Percentiles rank a stretch among this genome's conserved stretches.
These are phyloP conservation scores for Jaltomata sinuosa DNA, from an alignment of 257 asterid genomes.

Conservation along the genomic window DNA sequence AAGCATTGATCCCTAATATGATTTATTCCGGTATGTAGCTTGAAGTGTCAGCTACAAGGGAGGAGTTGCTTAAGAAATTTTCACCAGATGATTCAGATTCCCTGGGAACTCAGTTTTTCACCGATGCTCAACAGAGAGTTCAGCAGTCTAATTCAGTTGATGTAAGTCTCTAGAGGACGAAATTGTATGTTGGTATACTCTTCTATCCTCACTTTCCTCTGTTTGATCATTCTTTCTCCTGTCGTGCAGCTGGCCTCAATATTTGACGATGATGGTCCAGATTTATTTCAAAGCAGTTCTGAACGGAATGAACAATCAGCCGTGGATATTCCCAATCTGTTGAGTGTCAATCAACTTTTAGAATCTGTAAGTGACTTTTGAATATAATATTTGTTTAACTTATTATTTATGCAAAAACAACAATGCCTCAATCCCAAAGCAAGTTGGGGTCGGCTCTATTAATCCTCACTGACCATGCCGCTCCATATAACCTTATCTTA, in stretches of 20 bases:
- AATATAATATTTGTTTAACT: not conserved
- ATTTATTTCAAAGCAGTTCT: slow-evolving; percentile 26
- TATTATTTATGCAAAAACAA: not conserved
- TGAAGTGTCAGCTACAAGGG: slow-evolving; percentile 38
- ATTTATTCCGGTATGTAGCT: slow-evolving; percentile 27
- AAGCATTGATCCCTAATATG: not conserved
- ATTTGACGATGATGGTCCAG: slow-evolving; percentile 42
- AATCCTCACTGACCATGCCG: not conserved
- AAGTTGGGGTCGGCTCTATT: not conserved
- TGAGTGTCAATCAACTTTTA: slow-evolving; percentile 83
- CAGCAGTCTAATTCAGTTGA: slow-evolving; percentile 21
- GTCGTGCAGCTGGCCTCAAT: slow-evolving; percentile 40
- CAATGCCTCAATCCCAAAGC: not conserved
- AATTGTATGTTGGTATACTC: not conserved
- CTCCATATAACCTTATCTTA: not conserved
- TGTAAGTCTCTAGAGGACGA: slow-evolving; percentile 31
- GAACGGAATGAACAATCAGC: slow-evolving; percentile 30
- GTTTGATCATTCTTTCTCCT: slow-evolving; percentile 9
- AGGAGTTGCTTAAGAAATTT: slow-evolving; percentile 65
- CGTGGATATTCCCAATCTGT: slow-evolving; percentile 47
- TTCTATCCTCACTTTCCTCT: not conserved
- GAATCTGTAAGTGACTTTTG: slow-evolving; percentile 68
- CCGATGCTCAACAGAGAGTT: slow-evolving; percentile 24
- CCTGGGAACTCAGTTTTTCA: slow-evolving; percentile 38
- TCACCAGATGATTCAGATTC: slow-evolving; percentile 55